phyloP scores from a whole-genome alignment of 2,329 filamentous ascomycete genomes.

The Ascochyta viciae-villosae region DNA sequence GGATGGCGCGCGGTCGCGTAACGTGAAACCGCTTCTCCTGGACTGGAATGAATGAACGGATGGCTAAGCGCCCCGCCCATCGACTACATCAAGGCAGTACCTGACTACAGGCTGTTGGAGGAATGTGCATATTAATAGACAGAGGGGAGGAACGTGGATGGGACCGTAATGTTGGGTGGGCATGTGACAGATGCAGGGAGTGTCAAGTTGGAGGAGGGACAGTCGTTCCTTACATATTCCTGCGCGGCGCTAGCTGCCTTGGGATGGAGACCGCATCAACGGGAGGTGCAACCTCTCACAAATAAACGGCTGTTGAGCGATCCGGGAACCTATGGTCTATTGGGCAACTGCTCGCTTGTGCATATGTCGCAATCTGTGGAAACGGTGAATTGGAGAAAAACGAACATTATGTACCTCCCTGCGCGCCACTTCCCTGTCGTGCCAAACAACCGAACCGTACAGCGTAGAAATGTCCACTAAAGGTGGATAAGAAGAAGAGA shows the following conservation, averaged over 20 bases:
- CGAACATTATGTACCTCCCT: slow-evolving; percentile 16
- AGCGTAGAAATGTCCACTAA: slow-evolving; percentile 1
- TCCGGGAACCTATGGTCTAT: background rate
- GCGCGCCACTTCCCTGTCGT: background rate
- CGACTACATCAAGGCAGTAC: too few relatives aligned
- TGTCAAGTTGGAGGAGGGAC: background rate
- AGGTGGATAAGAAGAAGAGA: slow-evolving; percentile 17
- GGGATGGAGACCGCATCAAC: background rate
- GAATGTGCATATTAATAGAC: background rate
- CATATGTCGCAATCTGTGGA: background rate
- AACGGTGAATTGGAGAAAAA: slow-evolving; percentile 7
- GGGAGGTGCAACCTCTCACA: slow-evolving; percentile 2
- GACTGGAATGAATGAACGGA: background rate
- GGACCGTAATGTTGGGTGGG: background rate
- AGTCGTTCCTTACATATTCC: background rate
- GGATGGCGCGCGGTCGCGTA: slow-evolving; percentile 3
- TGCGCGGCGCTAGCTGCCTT: background rate
- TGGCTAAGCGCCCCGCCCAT: background rate
- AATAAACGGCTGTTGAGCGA: slow-evolving; percentile 4
- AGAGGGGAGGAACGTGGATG: slow-evolving; percentile 7
- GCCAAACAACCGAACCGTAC: background rate
- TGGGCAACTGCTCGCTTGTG: background rate
- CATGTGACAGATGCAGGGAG: slow-evolving; percentile 8
- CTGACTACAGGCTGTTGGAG: background rate
- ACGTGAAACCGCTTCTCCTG: slow-evolving; percentile 3